phyloP scores from a whole-genome alignment of 306 rosid species.

The Chamaecrista fasciculata region DNA sequence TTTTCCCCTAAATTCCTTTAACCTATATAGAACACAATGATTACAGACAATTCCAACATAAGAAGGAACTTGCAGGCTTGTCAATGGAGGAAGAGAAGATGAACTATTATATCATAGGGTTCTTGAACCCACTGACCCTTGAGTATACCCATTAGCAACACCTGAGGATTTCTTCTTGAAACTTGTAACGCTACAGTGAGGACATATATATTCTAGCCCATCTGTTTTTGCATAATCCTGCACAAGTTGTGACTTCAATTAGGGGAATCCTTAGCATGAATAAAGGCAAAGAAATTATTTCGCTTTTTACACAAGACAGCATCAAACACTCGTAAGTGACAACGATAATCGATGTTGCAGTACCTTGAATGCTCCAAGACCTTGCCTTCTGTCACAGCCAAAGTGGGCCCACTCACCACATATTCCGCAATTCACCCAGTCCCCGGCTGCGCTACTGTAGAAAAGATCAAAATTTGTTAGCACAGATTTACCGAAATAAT shows the following conservation, averaged over 20 bases:
- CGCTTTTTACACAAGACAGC: background rate
- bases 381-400: constrained; percentile 99
- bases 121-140: constrained; percentile 63
- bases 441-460: constrained; percentile 99
- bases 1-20: constrained; percentile 29
- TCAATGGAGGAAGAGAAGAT: constrained; percentile 14
- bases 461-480: constrained; percentile 27
- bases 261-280: constrained; percentile 5
- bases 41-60: constrained; percentile 32
- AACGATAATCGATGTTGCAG: background rate
- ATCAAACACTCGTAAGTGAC: constrained; percentile 12
- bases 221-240: constrained; percentile 99
- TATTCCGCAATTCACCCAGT: constrained; percentile 99
- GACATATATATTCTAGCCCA: constrained; percentile 96
- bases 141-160: constrained; percentile 67
- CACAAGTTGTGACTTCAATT: constrained; percentile 25
- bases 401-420: constrained; percentile 99
- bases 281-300: background rate
- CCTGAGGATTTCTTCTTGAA: constrained; percentile 83
- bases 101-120: constrained; percentile 53
- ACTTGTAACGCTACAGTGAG: constrained; percentile 90
- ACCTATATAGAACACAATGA: constrained; percentile 34
- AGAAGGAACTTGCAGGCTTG: constrained; percentile 24
- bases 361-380: constrained; percentile 99
- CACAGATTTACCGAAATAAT: background rate